Percentiles rank a stretch among this genome's conserved stretches.
Evolutionary conservation across 495 filamentous ascomycete species (phyloP).

Genomic region (Talaromyces ruber): DNA sequence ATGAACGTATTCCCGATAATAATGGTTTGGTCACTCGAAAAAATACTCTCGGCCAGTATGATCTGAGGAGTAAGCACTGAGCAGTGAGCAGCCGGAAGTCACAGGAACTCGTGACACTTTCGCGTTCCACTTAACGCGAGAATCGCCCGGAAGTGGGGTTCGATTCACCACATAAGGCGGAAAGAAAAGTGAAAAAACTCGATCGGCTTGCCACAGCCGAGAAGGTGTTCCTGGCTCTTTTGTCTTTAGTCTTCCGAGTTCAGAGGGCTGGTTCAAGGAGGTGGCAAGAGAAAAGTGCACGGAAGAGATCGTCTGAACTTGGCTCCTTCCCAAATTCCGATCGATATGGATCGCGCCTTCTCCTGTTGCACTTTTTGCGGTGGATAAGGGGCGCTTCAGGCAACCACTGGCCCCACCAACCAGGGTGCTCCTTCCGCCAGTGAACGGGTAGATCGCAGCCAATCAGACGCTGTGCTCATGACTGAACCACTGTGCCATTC

Average conservation of each 20-base stretch:
- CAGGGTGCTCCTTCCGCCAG: neutral
- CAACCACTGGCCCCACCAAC: conserved; percentile 2
- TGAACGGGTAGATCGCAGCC: neutral
- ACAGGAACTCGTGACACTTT: conserved; percentile 34
- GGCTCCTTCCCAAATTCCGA: neutral
- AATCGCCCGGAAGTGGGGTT: conserved; percentile 1
- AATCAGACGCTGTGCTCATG: neutral
- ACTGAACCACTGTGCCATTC: too few relatives aligned
- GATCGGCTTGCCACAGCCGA: neutral
- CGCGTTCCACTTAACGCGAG: conserved; percentile 43
- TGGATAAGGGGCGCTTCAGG: conserved; percentile 5
- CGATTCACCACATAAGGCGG: neutral
- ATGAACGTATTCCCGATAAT: neutral
- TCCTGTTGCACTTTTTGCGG: neutral
- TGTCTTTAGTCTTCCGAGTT: neutral
- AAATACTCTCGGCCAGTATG: neutral
- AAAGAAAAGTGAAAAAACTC: neutral
- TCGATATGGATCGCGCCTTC: conserved; percentile 1
- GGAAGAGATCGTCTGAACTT: neutral
- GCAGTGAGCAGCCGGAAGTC: conserved; percentile 13
- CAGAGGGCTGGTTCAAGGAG: neutral
- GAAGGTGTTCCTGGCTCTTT: neutral
- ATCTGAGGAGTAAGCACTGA: neutral
- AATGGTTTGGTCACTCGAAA: too few relatives aligned
- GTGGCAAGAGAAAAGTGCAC: neutral